phyloP scores from a whole-genome alignment of 2,329 filamentous ascomycete genomes.

The Penicillium italicum region DNA sequence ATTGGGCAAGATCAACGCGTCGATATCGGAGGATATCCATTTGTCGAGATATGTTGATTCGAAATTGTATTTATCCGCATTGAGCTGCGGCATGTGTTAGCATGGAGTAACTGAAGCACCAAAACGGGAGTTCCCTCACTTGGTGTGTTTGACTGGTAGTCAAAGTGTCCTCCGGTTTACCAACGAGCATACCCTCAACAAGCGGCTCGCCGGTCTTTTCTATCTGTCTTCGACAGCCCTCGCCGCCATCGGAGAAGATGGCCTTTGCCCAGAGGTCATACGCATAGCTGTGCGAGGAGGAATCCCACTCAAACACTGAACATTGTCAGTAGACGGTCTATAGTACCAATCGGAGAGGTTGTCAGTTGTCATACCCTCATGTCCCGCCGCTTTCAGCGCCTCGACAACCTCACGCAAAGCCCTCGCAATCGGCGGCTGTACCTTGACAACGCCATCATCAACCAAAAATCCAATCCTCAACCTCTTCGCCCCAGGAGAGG shows the following conservation, averaged over 20 bases:
- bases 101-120: not conserved
- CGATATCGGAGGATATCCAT: constrained; percentile 30
- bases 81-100: constrained; percentile 17
- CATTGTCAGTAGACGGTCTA: not conserved
- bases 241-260: constrained; percentile 34
- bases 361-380: constrained; percentile 43
- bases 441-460: constrained; percentile 58
- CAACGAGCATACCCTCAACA: constrained; percentile 37
- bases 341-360: fast-evolving
- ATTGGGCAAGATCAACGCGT: constrained; percentile 35
- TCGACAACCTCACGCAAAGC: constrained; percentile 53
- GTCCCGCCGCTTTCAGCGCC: constrained; percentile 57
- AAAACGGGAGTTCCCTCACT: constrained; percentile 9
- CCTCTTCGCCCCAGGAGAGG: constrained; percentile 36
- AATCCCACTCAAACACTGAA: constrained; percentile 34
- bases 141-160: constrained; percentile 27
- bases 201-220: constrained; percentile 32
- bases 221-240: constrained; percentile 28
- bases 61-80: constrained; percentile 29
- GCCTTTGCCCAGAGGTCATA: constrained; percentile 34
- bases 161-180: constrained; percentile 27
- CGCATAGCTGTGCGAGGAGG: constrained; percentile 26
- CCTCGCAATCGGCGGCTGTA: constrained; percentile 57
- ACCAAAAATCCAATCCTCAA: constrained; percentile 60
- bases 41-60: constrained; percentile 28